Base-by-base conservation (phyloP, 768 basidiomycete species). In the Leccinum olivaceopallidum region DNA sequence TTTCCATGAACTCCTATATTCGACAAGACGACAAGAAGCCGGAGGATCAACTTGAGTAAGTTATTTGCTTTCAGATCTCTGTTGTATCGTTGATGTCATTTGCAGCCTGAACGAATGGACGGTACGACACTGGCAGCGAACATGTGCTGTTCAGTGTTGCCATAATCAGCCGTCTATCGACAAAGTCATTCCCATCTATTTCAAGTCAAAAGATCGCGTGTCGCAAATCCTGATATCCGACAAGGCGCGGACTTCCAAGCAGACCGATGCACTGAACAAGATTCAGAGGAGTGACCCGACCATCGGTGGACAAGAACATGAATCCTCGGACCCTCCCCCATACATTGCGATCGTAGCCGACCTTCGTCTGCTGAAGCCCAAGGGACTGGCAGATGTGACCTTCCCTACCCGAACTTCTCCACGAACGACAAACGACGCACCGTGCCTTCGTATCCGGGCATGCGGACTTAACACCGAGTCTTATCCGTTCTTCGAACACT, bases 201-300 rank as follows among this genome's bases (percentile, higher is more conserved):
- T 44, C 53, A 55, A 55, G 26, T 9, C 12, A 12, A 20, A 20
- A 6, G 44, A 47, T 9, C 10, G 20, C 44, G 18, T 47, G 22
- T 58, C 54, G 5, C 54, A 59, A 34, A 57, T 59, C 5, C 22
- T 59, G 42, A 57, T 59, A 16, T 59, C 42, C 0, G 55, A 57
- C 30, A 56, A 56, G 14, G 55, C 55, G 12, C 16, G 22, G 0
- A 39, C 26, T 50, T 6, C 44, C 20, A 20, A 20, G 6, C 20
- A 47, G 20, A 12, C 10, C 2, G 44, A 47, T 13, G 20, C 20
- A 0, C 24, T 39, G 24, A 55, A 1, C 8, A 24, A 37, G 24
- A 55, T 55, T 3, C 16, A 39, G 24, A 22, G 54, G 20, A 37
- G 26, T 26, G 20, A 42, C n/a, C 10, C 9, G 0, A 26, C 16